These are phyloP conservation scores for Tremellales sp. DNA, from an alignment of 1,284 basidiomycete genomes.

Conservation along the genomic window DNA sequence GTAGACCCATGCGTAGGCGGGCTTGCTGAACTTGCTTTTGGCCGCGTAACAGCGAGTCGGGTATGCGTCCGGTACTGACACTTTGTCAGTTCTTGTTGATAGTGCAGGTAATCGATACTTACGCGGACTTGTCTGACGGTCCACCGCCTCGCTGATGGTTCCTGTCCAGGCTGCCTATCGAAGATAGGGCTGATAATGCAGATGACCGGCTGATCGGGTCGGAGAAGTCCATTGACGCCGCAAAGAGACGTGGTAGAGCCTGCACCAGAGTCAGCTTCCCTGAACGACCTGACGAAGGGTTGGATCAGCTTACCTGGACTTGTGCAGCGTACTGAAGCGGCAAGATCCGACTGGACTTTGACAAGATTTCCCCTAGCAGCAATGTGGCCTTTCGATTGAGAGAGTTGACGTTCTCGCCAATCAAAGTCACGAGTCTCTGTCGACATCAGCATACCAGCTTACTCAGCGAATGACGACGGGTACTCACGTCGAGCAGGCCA, in stretches of 20 bases:
- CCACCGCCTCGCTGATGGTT: slow-evolving; percentile 54
- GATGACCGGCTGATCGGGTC: slow-evolving; percentile 61
- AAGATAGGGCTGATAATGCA: slow-evolving; percentile 76
- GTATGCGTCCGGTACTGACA: slow-evolving; percentile 75
- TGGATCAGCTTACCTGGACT: slow-evolving; percentile 62
- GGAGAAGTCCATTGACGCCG: slow-evolving; percentile 72
- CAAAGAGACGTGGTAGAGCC: slow-evolving; percentile 81
- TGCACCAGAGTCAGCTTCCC: slow-evolving; percentile 44
- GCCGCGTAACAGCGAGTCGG: slow-evolving; percentile 76
- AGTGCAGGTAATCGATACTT: not conserved
- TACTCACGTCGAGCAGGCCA: slow-evolving; percentile 74
- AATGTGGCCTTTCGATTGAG: slow-evolving; percentile 82
- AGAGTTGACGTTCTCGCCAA: slow-evolving; percentile 64
- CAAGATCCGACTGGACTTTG: slow-evolving; percentile 82
- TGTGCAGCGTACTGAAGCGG: slow-evolving; percentile 75
- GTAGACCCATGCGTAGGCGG: slow-evolving; percentile 80
- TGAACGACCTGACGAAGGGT: not conserved
- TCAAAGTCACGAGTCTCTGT: slow-evolving; percentile 75
- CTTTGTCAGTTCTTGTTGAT: not conserved
- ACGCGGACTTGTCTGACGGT: slow-evolving; percentile 6
- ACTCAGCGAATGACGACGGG: not conserved
- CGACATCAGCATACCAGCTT: not conserved
- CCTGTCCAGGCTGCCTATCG: slow-evolving; percentile 87
- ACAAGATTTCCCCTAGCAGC: slow-evolving; percentile 85
- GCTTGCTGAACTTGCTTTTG: slow-evolving; percentile 86